Base-by-base conservation (phyloP, 202 grass and related monocot genomes). In the Panicum hallii region DNA sequence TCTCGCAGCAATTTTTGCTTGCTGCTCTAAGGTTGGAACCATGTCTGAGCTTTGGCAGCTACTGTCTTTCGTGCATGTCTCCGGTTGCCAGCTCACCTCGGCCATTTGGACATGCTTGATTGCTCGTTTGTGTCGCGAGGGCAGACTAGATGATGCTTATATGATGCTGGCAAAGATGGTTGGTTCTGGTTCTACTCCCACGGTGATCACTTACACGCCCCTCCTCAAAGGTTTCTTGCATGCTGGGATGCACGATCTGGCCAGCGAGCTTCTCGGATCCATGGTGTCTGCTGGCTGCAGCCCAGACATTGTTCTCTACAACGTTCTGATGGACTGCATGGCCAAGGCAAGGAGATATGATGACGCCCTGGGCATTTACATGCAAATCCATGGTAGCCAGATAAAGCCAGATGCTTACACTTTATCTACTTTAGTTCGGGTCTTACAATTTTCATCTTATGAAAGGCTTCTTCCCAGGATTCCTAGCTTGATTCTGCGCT, bases 101-200 rank as follows among this genome's bases (percentile, higher is more conserved):
- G 40, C 84, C 69, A 92, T 98, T 74, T 98, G 93, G 95, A 86
- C 95, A 44, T 94, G 92, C 83, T 90, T 95, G 81, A 91, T 99
- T 9, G 84, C 89, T 65, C 47, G 74, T 50, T 79, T 92, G 53
- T 99, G 93, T 64, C 76, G 46, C 2, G 78, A 68, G 34, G 81
- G 91, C 63, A 82, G 72, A 77, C 61, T 93, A 45, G 86, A 89
- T 1, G 80, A 82, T 56, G 95, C 93, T 83, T 87, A 72, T 70
- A 79, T 4, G 32, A 86, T 86, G 14, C 68, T 95, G 28, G 40
- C 42, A 76, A 93, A 88, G 70, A 98, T 98, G 93, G 46, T 87
- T 75, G 44, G 62, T 30, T 89, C 79, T 54, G 91, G 91, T 36
- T 88, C 54, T 28, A 63, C 65, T 40, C 93, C 95, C 13, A 89